These are phyloP conservation scores for Beta lomatogona DNA, from an alignment of 179 eudicot species.

Conservation along the genomic window DNA sequence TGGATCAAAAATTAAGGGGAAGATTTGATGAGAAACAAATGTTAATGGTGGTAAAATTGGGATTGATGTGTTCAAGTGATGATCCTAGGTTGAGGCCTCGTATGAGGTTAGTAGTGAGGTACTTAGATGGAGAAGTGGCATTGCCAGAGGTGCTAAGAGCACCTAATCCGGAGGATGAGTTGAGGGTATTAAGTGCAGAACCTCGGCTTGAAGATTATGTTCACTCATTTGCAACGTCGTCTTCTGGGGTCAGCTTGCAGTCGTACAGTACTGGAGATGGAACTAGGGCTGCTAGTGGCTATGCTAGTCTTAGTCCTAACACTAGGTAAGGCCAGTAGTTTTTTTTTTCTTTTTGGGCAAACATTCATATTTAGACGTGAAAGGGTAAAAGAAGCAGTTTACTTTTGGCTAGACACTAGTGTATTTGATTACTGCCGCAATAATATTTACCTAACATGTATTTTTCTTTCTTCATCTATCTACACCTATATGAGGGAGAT, in stretches of 20 bases:
- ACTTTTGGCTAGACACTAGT: too few species aligned
- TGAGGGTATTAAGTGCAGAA: constrained; percentile 1
- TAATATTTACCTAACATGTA: too few species aligned
- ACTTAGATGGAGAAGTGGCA: constrained; percentile 54
- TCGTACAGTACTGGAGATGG: constrained; percentile 20
- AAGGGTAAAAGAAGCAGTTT: too few species aligned
- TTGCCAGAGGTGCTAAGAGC: constrained; percentile 41
- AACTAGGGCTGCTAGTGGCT: constrained; percentile 27
- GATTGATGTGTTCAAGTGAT: constrained; percentile 58
- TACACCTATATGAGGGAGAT: too few species aligned
- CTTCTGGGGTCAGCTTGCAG: constrained; percentile 39
- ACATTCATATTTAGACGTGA: too few species aligned
- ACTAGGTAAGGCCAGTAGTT: not conserved
- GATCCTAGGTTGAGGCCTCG: constrained; percentile 44
- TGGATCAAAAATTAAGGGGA: constrained; percentile 49
- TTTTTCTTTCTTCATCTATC: too few species aligned
- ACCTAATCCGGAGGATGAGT: constrained; percentile 27
- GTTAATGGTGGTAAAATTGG: constrained; percentile 51
- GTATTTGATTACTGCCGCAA: too few species aligned
- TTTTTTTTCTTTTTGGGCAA: not conserved
- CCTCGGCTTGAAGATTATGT: constrained; percentile 30
- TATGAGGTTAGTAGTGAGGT: constrained; percentile 64
- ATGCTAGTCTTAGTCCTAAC: constrained; percentile 30
- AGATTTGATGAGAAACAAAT: constrained; percentile 39
- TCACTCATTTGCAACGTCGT: constrained; percentile 40